Evolutionary conservation across 2,329 filamentous ascomycete species (phyloP), one percentile per base, ranked within the genome.

Genomic region (Scedosporium aurantiacum): DNA sequence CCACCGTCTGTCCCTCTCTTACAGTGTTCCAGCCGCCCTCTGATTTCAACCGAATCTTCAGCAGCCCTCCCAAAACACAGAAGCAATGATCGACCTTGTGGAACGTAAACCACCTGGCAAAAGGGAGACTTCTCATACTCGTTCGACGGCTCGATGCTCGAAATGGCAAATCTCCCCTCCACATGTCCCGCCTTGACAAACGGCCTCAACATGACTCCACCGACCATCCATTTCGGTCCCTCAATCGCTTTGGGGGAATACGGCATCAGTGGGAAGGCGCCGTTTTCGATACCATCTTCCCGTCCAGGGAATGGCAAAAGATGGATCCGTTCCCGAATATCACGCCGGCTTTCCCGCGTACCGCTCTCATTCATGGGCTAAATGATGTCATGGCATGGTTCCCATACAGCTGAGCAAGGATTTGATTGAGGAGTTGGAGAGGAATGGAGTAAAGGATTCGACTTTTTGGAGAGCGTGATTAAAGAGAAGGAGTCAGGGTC

Each of bases 191-290:
- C 77, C 3, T 75, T 77, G 58, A 79, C 75, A 32, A 84, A 75
- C 0, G 81, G 80, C 25, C 79, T 66, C 0, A 73, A 73, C 47
- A 82, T 66, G 14, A 77, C 71, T 0, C 79, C 79, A 0, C 77
- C 79, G 1, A 76, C 65, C 3, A 78, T 65, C 68, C 72, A 81
- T 52, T 75, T 68, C 0, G 78, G 78, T 0, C 79, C 80, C 0
- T 75, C 78, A 45, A 79, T 81, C 12, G 77, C 75, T 7, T 76
- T 75, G 4, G 84, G 68, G 61, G 79, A 85, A 66, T 82, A 84
- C 0, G 76, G 74, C 12, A 21, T 27, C 16, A 40, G n/a, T n/a
- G n/a, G 6, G 67, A 68, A 4, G 76, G 76, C 2, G 73, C 63
- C 1, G 73, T 78, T 0, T 61, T 77, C 18, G 64, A 70, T 63